Conservation (phyloP, 768 basidiomycete genomes). For the Pleurotus cornucopiae region DNA sequence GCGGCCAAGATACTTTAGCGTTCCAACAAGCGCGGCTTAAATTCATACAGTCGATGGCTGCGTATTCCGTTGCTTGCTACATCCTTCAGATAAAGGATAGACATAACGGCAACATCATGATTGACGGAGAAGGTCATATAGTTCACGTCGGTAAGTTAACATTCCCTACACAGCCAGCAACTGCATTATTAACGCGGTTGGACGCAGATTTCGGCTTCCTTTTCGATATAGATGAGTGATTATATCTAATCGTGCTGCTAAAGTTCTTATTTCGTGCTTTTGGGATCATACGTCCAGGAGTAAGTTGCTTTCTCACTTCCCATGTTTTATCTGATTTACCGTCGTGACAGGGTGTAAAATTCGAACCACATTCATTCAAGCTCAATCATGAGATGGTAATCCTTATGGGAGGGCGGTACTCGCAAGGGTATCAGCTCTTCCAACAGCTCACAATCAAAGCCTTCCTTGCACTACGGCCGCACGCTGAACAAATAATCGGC, state of each 20-base stretch:
- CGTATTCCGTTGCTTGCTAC: constrained; percentile 97
- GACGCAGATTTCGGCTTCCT: constrained; percentile 88
- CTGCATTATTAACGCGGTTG: too few species aligned
- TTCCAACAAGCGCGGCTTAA: constrained; percentile 93
- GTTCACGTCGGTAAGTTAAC: constrained; percentile 79
- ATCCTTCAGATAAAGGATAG: constrained; percentile 98
- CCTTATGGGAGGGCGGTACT: constrained; percentile 93
- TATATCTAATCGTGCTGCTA: background rate
- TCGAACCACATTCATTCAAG: constrained; percentile 97
- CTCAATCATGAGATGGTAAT: constrained; percentile 98
- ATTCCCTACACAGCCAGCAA: background rate
- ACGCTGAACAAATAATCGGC: constrained; percentile 85
- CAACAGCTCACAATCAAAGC: constrained; percentile 92
- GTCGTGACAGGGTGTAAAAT: constrained; percentile 82
- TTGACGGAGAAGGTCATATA: constrained; percentile 96
- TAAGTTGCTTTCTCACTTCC: constrained; percentile 23
- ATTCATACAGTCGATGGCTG: constrained; percentile 99
- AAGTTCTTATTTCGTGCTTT: constrained; percentile 20
- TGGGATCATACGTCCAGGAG: constrained; percentile 58
- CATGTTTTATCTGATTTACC: background rate
- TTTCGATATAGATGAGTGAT: constrained; percentile 94
- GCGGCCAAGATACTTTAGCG: constrained; percentile 79
- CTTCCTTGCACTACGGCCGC: constrained; percentile 94
- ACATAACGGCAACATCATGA: constrained; percentile 99
- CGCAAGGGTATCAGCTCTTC: constrained; percentile 93